Percentiles rank a stretch among this genome's conserved stretches.
phyloP scores from a whole-genome alignment of 768 basidiomycete species.

The Lentinus brumalis region DNA sequence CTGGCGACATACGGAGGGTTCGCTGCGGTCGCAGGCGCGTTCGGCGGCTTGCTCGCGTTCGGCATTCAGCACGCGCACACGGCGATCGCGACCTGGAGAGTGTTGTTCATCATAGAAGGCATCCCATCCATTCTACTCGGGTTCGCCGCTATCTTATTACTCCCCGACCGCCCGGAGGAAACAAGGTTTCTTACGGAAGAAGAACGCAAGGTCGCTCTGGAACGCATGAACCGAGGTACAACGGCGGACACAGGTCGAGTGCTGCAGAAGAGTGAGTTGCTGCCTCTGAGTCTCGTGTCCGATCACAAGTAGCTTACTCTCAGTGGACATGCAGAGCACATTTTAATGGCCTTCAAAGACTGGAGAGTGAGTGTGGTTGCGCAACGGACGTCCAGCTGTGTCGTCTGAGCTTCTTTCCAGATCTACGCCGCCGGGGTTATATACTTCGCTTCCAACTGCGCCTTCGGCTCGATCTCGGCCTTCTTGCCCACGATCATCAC shows the following conservation, averaged over 20 bases:
- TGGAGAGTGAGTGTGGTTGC: constrained; percentile 46
- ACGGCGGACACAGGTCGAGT: constrained; percentile 66
- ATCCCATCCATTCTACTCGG: constrained; percentile 68
- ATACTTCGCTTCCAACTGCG: constrained; percentile 78
- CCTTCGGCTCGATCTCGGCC: constrained; percentile 77
- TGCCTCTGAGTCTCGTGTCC: neutral
- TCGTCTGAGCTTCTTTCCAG: constrained; percentile 30
- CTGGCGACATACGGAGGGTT: constrained; percentile 86
- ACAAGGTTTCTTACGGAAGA: constrained; percentile 55
- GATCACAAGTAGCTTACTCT: constrained; percentile 21
- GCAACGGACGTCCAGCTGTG: no score
- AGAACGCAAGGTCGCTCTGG: constrained; percentile 62
- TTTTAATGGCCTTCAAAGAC: constrained; percentile 63
- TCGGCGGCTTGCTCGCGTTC: constrained; percentile 83
- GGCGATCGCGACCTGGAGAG: constrained; percentile 54
- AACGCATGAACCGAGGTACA: constrained; percentile 65
- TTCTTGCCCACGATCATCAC: constrained; percentile 83
- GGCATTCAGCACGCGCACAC: constrained; percentile 66
- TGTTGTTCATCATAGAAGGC: constrained; percentile 79
- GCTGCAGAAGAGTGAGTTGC: constrained; percentile 56
- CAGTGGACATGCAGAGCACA: constrained; percentile 62
- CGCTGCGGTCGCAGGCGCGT: constrained; percentile 82
- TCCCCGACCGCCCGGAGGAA: constrained; percentile 74
- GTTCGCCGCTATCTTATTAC: constrained; percentile 51
- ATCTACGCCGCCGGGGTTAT: constrained; percentile 69